A percentile compares a stretch with the other conserved stretches of the same genome.
These are phyloP conservation scores for Mycena pura DNA, from an alignment of 768 basidiomycete species.

Conservation along the genomic window DNA sequence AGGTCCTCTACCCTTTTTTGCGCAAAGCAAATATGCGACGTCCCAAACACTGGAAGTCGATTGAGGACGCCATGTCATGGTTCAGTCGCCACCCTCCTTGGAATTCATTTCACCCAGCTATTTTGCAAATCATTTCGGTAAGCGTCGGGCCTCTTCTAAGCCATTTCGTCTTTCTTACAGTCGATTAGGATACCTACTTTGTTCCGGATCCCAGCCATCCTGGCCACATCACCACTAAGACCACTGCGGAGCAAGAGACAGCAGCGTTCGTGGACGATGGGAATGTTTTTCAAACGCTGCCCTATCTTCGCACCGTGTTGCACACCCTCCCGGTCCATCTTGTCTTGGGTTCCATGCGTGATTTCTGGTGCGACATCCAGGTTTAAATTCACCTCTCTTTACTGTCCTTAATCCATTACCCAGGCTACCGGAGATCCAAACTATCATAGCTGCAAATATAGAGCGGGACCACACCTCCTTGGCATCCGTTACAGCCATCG, in stretches of 20 bases:
- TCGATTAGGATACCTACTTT: too few relatives aligned
- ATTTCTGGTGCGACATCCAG: slow-evolving; percentile 2
- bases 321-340: slow-evolving; percentile 18
- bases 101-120: too few relatives aligned
- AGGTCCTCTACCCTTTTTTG: too few relatives aligned
- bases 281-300: slow-evolving; percentile 14
- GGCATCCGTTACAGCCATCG: slow-evolving; percentile 4
- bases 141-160: too few relatives aligned
- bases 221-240: slow-evolving; percentile 28
- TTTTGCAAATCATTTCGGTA: too few relatives aligned
- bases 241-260: slow-evolving; percentile 30
- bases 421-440: neutral
- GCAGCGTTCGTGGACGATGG: slow-evolving; percentile 28
- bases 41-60: too few relatives aligned
- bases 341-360: neutral
- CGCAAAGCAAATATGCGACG: too few relatives aligned
- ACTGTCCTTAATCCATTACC: neutral
- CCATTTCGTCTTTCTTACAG: too few relatives aligned
- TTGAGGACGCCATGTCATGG: too few relatives aligned
- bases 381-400: too few relatives aligned
- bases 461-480: neutral
- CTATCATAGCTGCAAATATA: neutral
- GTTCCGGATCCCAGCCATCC: slow-evolving; percentile 10
- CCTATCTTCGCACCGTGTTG: slow-evolving; percentile 14
- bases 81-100: too few relatives aligned